Conservation (phyloP, 495 filamentous ascomycete species). For the Xylaria curta region DNA sequence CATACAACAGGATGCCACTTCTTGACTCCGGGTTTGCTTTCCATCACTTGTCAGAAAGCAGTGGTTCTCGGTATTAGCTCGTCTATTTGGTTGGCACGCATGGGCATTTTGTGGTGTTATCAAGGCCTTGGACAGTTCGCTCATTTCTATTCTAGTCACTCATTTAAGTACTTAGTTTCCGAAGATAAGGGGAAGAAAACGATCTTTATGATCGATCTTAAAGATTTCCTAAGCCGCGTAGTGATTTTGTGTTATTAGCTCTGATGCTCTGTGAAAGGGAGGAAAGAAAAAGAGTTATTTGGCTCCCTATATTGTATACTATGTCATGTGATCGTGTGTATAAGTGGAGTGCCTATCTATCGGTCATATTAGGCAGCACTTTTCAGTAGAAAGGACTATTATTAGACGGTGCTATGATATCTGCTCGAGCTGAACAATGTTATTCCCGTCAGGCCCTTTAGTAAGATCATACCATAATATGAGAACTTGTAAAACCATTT, state of each 20-base stretch:
- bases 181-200: not conserved
- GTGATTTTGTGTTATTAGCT: not conserved
- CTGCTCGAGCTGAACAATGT: too few species aligned
- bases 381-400: too few species aligned
- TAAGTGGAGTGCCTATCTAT: too few species aligned
- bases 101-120: not conserved
- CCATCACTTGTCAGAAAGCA: not conserved
- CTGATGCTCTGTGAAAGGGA: too few species aligned
- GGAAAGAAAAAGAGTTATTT: too few species aligned
- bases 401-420: too few species aligned
- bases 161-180: not conserved
- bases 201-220: not conserved
- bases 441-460: too few species aligned
- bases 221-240: not conserved
- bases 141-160: slow-evolving; percentile 7
- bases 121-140: not conserved
- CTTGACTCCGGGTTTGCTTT: not conserved
- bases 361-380: too few species aligned
- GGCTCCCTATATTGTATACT: too few species aligned
- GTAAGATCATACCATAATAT: too few species aligned
- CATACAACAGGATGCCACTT: not conserved
- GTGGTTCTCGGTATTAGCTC: not conserved
- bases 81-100: not conserved
- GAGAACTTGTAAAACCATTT: too few species aligned
- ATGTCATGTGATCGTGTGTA: too few species aligned